Percentiles rank a stretch among this genome's conserved stretches.
Conservation (phyloP, 1,284 basidiomycete species). For the Tremellales sp. region DNA sequence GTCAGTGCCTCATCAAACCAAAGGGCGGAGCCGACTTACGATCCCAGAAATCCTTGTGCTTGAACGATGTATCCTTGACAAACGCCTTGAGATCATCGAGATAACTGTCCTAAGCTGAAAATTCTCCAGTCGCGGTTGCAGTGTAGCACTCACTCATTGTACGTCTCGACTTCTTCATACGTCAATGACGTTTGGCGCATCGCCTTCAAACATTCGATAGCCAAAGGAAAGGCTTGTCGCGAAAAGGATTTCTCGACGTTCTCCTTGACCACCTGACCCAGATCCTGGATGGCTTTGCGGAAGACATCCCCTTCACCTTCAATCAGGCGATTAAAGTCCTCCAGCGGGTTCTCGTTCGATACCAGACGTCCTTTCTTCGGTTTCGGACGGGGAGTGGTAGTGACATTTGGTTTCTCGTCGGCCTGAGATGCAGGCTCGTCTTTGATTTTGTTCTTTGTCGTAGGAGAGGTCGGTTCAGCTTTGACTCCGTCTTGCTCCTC, state of each 20-base stretch:
- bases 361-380: constrained; percentile 49
- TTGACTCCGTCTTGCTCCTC: constrained; percentile 14
- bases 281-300: constrained; percentile 67
- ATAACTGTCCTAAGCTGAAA: constrained; percentile 17
- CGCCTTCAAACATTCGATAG: constrained; percentile 65
- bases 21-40: constrained; percentile 26
- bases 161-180: constrained; percentile 46
- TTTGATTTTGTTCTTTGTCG: constrained; percentile 53
- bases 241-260: constrained; percentile 67
- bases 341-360: constrained; percentile 65
- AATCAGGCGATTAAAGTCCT: constrained; percentile 68
- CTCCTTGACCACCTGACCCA: constrained; percentile 65
- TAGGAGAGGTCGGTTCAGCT: constrained; percentile 9
- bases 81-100: constrained; percentile 30
- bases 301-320: constrained; percentile 66
- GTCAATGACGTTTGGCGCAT: constrained; percentile 62
- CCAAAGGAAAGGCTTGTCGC: constrained; percentile 59
- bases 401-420: constrained; percentile 1
- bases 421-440: constrained; percentile 7
- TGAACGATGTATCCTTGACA: constrained; percentile 36
- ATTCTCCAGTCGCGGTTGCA: not conserved
- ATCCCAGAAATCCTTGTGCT: constrained; percentile 47
- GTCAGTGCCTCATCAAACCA: not conserved
- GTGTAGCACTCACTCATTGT: constrained; percentile 33
- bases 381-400: not conserved